phyloP scores from a whole-genome alignment of 1,284 basidiomycete species.

The Cryptococcus amylolentus region DNA sequence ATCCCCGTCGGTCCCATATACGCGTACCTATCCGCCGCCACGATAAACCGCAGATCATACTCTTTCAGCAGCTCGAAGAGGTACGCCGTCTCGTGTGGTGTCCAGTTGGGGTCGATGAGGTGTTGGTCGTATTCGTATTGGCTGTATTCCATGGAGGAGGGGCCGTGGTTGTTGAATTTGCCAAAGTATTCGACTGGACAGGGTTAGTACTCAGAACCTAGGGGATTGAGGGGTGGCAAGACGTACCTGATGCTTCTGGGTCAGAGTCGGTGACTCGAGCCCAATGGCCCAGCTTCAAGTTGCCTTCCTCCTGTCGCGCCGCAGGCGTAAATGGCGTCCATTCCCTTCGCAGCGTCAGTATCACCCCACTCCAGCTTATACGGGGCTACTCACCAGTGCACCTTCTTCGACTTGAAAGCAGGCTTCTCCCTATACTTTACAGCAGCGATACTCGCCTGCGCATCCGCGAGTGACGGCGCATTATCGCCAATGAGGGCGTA shows the following conservation, averaged over 20 bases:
- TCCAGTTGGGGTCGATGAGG: slow-evolving; percentile 80
- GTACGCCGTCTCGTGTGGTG: slow-evolving; percentile 91
- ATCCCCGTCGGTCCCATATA: slow-evolving; percentile 44
- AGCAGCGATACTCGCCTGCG: slow-evolving; percentile 37
- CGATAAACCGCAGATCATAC: slow-evolving; percentile 86
- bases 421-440: slow-evolving; percentile 85
- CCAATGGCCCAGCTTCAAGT: slow-evolving; percentile 39
- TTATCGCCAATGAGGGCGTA: slow-evolving; percentile 91
- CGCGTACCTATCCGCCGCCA: slow-evolving; percentile 87
- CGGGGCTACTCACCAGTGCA: slow-evolving; percentile 55
- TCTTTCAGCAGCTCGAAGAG: slow-evolving; percentile 75
- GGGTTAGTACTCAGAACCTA: slow-evolving; percentile 28
- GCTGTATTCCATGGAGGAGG: slow-evolving; percentile 73
- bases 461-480: slow-evolving; percentile 66
- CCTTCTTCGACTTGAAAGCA: slow-evolving; percentile 51
- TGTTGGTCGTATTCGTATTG: slow-evolving; percentile 84
- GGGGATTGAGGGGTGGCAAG: not conserved
- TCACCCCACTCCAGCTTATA: not conserved
- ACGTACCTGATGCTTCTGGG: slow-evolving; percentile 27
- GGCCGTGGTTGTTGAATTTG: slow-evolving; percentile 41
- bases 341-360: slow-evolving; percentile 57
- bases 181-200: slow-evolving; percentile 39
- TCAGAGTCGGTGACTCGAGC: slow-evolving; percentile 35
- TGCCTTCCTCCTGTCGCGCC: slow-evolving; percentile 16
- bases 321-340: slow-evolving; percentile 61